These are phyloP conservation scores for Mycena capillaripes DNA, from an alignment of 768 basidiomycete species.

Conservation along the genomic window DNA sequence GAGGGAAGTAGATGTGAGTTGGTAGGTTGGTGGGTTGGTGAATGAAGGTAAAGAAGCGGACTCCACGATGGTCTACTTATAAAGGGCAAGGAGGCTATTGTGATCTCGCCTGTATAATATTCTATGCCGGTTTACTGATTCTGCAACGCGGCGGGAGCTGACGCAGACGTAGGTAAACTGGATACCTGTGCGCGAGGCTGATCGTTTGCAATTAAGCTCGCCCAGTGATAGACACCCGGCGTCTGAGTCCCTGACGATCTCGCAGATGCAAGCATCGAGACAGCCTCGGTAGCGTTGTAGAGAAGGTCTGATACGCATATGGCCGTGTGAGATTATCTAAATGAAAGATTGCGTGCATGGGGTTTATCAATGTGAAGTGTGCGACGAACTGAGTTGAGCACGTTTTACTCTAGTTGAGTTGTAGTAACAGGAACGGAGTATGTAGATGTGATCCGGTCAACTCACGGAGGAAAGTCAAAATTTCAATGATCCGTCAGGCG, in stretches of 20 bases:
- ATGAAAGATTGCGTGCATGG: slow-evolving; percentile 23
- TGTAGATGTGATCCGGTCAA: slow-evolving; percentile 22
- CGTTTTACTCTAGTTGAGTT: slow-evolving; percentile 17
- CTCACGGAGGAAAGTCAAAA: slow-evolving; percentile 19
- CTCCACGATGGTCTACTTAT: slow-evolving; percentile 26
- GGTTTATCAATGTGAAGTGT: neutral
- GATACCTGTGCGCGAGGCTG: slow-evolving; percentile 14
- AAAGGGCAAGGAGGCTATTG: slow-evolving; percentile 30
- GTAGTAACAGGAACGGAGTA: neutral
- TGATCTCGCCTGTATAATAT: slow-evolving; percentile 21
- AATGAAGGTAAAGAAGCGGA: slow-evolving; percentile 27
- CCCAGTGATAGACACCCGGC: neutral
- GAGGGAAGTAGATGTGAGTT: slow-evolving; percentile 5
- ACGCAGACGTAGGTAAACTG: slow-evolving; percentile 21
- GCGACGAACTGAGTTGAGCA: slow-evolving; percentile 24
- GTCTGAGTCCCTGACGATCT: slow-evolving; percentile 17
- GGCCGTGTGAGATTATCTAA: slow-evolving; percentile 23
- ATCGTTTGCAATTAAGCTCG: slow-evolving; percentile 27
- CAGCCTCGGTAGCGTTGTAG: neutral
- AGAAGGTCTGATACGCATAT: slow-evolving; percentile 13
- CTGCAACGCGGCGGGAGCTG: slow-evolving; percentile 1
- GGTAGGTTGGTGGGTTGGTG: slow-evolving; percentile 24
- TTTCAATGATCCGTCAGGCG: slow-evolving; percentile 13
- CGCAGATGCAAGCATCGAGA: neutral
- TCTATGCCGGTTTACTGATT: slow-evolving; percentile 6